Conservation (phyloP, 1,139 yeast species). For the Suhomyces guaymorum region DNA sequence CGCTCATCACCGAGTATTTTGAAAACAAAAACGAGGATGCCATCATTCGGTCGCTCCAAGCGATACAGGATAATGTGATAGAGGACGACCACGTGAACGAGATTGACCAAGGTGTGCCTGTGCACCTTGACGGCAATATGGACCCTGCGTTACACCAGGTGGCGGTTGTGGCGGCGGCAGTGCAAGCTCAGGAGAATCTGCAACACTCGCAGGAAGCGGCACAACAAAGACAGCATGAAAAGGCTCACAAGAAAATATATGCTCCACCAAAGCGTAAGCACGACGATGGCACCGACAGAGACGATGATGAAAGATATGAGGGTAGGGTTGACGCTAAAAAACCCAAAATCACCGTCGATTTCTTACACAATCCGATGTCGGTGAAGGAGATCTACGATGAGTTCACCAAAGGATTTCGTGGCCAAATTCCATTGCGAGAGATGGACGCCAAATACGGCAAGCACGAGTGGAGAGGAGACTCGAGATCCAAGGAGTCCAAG, state of each 20-base stretch:
- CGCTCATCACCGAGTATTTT: constrained; percentile 33
- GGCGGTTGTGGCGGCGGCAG: constrained; percentile 41
- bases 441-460: constrained; percentile 49
- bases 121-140: constrained; percentile 34
- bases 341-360: constrained; percentile 42
- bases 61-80: constrained; percentile 29
- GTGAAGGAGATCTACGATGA: constrained; percentile 50
- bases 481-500: constrained; percentile 49
- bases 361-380: constrained; percentile 49
- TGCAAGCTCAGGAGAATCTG: constrained; percentile 23
- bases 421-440: constrained; percentile 47
- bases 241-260: constrained; percentile 13
- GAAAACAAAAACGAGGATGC: constrained; percentile 38
- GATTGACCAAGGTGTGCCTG: constrained; percentile 21
- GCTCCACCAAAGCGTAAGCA: constrained; percentile 15
- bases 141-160: constrained; percentile 44
- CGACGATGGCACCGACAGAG: constrained; percentile 11
- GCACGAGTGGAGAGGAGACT: constrained; percentile 51
- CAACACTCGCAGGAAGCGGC: constrained; percentile 11
- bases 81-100: constrained; percentile 16
- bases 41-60: constrained; percentile 28
- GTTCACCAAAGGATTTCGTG: constrained; percentile 47
- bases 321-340: constrained; percentile 24
- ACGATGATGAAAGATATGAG: constrained; percentile 7
- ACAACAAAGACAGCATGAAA: constrained; percentile 9